Base-by-base conservation (phyloP, 2,329 filamentous ascomycete genomes). In the Sporothrix pseudoabietina region DNA sequence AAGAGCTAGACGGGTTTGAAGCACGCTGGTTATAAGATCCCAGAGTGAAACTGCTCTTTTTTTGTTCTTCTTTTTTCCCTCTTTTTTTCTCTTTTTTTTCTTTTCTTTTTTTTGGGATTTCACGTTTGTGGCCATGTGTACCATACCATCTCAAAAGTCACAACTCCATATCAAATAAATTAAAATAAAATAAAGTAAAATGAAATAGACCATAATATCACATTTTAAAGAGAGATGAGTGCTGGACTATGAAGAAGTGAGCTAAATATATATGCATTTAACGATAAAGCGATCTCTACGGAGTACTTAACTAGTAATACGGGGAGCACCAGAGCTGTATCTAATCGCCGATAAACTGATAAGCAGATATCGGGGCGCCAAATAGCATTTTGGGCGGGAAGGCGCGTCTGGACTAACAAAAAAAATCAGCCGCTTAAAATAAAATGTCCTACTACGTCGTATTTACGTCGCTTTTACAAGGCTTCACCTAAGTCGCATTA, bases 361-460 rank as follows among this genome's bases (percentile, higher is more conserved):
- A 49, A 19, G 44, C 14, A 49, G 0, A 16, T 49, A 49, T 49
- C 44, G 44, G 44, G 44, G 44, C 14, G 44, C 44, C 6, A 49
- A 49, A 47, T 16, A 7, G 4, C 8, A 3, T 44, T 44, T 4
- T 68, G 14, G 9, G 14, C 9, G 22, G 8, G 65, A 68, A n/a
- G 65, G 65, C 65, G 65, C 65, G 65, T 68, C 16, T 49, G 22
- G 16, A 30, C 65, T 68, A 52, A 52, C 26, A 68, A 52, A 52
- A 68, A 68, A 68, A 68, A 30, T 52, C 8, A 52, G 35, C 39
- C 39, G 22, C 61, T 30, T 7, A n/a, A 32, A 35, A 39, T 6
- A 35, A 35, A 35, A 26, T 22, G 10, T 47, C 26, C 26, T 26
- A 52, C 65, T 52, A n/a, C n/a, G n/a, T n/a, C n/a, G n/a, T n/a